phyloP scores from a whole-genome alignment of 2,329 filamentous ascomycete species.

The Dothistroma pini region DNA sequence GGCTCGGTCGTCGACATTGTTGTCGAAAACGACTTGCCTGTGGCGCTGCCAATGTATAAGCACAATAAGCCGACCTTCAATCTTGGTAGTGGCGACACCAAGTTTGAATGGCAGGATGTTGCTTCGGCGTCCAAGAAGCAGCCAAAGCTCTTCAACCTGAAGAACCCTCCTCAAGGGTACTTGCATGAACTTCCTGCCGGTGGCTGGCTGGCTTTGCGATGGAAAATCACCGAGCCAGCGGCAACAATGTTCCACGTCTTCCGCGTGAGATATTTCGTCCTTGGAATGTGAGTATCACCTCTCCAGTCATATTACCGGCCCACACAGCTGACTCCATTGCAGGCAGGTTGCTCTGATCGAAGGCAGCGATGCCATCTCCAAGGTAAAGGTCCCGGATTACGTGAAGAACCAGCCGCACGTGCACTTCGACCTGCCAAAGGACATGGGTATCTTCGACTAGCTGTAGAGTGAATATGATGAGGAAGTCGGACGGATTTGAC shows the following conservation, averaged over 20 bases:
- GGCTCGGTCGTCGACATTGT: conserved; percentile 23
- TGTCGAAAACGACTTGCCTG: conserved; percentile 18
- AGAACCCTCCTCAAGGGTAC: conserved; percentile 16
- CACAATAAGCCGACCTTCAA: conserved; percentile 21
- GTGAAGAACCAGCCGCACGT: neutral
- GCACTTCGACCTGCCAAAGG: neutral
- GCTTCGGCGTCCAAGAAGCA: conserved; percentile 5
- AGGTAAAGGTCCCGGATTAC: neutral
- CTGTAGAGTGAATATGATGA: too few relatives aligned
- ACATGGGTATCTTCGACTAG: neutral
- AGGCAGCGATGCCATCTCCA: neutral
- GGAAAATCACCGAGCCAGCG: conserved; percentile 19
- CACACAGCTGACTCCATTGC: neutral
- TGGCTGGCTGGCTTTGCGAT: conserved; percentile 21
- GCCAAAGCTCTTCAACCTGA: conserved; percentile 9
- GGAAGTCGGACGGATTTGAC: too few relatives aligned
- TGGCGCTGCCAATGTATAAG: conserved; percentile 20
- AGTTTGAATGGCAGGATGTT: conserved; percentile 11
- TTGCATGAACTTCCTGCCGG: conserved; percentile 20
- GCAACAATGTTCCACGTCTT: conserved; percentile 23
- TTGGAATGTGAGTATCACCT: conserved; percentile 18
- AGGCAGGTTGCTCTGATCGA: neutral
- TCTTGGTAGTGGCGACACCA: conserved; percentile 13
- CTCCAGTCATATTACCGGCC: neutral
- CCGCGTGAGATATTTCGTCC: conserved; percentile 18